phyloP scores from a whole-genome alignment of 2,329 filamentous ascomycete species.

The Biscogniauxia mediterranea region DNA sequence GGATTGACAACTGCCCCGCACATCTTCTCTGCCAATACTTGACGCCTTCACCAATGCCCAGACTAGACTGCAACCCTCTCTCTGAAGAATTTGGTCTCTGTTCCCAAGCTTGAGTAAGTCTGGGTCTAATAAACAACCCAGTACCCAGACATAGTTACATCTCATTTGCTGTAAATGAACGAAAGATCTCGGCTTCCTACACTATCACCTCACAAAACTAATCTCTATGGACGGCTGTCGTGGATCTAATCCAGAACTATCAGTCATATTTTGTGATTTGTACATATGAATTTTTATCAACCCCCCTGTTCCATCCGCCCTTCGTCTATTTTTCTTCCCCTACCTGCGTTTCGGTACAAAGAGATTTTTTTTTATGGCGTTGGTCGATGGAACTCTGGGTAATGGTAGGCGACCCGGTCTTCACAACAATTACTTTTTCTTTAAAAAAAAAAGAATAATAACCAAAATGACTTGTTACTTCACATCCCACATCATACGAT shows the following conservation, averaged over 20 bases:
- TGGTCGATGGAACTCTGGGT: not conserved
- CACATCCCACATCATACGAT: conserved; percentile 20
- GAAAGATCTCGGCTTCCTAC: conserved; percentile 9
- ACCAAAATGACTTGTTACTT: conserved; percentile 18
- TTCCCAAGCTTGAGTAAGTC: conserved; percentile 15
- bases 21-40: conserved; percentile 9
- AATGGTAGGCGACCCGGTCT: not conserved
- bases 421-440: not conserved
- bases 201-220: not conserved
- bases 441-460: not conserved
- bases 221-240: not conserved
- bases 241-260: not conserved
- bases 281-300: not conserved
- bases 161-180: conserved; percentile 21
- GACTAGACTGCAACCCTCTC: conserved; percentile 13
- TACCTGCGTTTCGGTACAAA: not conserved
- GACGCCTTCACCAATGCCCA: conserved; percentile 1
- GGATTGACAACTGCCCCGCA: conserved; percentile 22
- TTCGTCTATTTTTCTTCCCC: not conserved
- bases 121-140: conserved; percentile 19
- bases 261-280: not conserved
- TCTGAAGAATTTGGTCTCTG: conserved; percentile 10
- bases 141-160: conserved; percentile 11
- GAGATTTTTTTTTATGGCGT: not conserved
- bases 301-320: not conserved